phyloP scores from a whole-genome alignment of 192 early-diverging fungal species.

The Linnemannia hyalina region DNA sequence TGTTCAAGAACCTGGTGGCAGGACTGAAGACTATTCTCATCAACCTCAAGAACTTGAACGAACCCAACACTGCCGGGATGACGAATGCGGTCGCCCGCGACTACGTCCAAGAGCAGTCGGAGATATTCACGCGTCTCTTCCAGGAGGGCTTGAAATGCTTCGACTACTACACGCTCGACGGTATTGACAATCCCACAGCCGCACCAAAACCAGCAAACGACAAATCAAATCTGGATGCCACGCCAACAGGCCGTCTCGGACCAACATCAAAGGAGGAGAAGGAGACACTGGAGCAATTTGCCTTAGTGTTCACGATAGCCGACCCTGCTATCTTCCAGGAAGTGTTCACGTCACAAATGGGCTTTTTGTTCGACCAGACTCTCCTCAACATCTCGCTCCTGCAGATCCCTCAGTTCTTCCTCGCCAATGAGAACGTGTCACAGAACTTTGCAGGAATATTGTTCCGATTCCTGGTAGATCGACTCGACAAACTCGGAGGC shows the following conservation, averaged over 20 bases:
- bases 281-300: constrained; percentile 92
- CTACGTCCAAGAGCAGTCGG: constrained; percentile 78
- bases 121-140: constrained; percentile 80
- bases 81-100: constrained; percentile 69
- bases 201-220: constrained; percentile 29
- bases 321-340: constrained; percentile 96
- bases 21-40: constrained; percentile 88
- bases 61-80: constrained; percentile 62
- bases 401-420: constrained; percentile 90
- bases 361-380: constrained; percentile 87
- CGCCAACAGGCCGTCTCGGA: constrained; percentile 63
- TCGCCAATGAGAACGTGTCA: constrained; percentile 82
- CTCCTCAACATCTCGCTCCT: constrained; percentile 81
- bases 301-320: constrained; percentile 82
- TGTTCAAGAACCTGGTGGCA: constrained; percentile 91
- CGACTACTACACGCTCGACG: constrained; percentile 83
- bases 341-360: constrained; percentile 92
- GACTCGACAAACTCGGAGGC: constrained; percentile 82
- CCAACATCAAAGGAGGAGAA: constrained; percentile 88
- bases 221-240: constrained; percentile 40
- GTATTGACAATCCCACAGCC: constrained; percentile 58
- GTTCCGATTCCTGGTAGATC: constrained; percentile 82
- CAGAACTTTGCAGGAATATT: constrained; percentile 85
- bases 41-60: constrained; percentile 78
- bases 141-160: constrained; percentile 86